Base-by-base conservation (phyloP, 2,329 filamentous ascomycete species). In the Didymellaceae sp. region DNA sequence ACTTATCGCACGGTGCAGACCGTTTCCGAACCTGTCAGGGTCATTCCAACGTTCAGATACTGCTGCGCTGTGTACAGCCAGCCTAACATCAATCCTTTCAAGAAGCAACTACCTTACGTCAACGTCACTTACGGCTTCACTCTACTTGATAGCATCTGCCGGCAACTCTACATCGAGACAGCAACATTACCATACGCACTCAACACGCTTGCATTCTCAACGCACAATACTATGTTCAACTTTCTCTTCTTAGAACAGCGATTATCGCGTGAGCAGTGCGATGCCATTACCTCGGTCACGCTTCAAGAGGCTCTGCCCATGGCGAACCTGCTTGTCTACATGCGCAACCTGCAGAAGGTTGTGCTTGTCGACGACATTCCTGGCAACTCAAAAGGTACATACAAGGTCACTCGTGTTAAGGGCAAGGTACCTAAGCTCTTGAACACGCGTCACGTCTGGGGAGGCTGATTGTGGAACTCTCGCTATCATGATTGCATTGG, bases 111-210 rank as follows among this genome's bases (percentile, higher is more conserved):
- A 1, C 22, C 45, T 0, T 50, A 40, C n/a, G 16, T 62, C 16
- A 52, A 54, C 22, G 31, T 38, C 1, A 22, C 46, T 0, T 48
- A 14, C 1, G 42, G 44, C 3, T 62, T 63, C 33, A 67, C 60
- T 4, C 45, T 61, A 3, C 52, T 71, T 2, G 69, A 59, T 34
- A 40, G 43, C 11, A 55, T 70, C 7, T 68, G 65, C 40, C 63
- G 67, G 8, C 68, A 70, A 34, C 40, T 70, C 11, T 67, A 69
- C 28, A 17, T 57, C 17, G 68, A 71, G 52, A 70, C 68, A 4
- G 59, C 61, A 13, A 44, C 35, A 3, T 32, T 71, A 7, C 66
- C 67, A 0, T 70, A 62, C 33, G 53, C 57, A 31, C 51, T 66
- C 4, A 68, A 67, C 31, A 18, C 42, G 4, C 55, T 68, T 13